A percentile compares a stretch with the other conserved stretches of the same genome.
Evolutionary conservation across 768 basidiomycete species (phyloP).

Genomic region (Boletus subparvulus): DNA sequence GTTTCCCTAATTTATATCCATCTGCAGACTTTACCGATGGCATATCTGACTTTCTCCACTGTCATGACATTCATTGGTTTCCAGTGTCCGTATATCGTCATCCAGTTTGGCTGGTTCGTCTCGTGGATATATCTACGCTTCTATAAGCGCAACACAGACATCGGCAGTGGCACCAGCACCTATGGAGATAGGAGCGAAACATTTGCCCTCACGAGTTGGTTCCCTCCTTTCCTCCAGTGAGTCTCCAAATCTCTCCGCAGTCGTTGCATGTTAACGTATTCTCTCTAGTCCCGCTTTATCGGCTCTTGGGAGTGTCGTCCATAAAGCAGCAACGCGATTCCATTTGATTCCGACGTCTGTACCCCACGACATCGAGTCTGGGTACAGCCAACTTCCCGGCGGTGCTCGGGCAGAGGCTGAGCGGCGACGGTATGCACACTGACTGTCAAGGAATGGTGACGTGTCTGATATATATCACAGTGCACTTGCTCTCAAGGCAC

Average conservation of each 20-base stretch:
- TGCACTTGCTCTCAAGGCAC: slow-evolving; percentile 93
- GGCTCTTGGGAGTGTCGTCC: slow-evolving; percentile 62
- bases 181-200: slow-evolving; percentile 97
- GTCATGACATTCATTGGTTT: slow-evolving; percentile 79
- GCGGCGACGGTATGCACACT: slow-evolving; percentile 69
- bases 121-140: slow-evolving; percentile 95
- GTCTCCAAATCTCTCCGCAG: slow-evolving; percentile 31
- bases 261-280: neutral
- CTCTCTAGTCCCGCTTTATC: slow-evolving; percentile 65
- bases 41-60: slow-evolving; percentile 87
- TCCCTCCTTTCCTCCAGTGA: slow-evolving; percentile 93
- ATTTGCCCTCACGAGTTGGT: slow-evolving; percentile 93
- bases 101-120: slow-evolving; percentile 99
- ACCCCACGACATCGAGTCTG: slow-evolving; percentile 65
- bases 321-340: slow-evolving; percentile 64
- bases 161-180: slow-evolving; percentile 57
- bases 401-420: slow-evolving; percentile 96
- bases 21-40: slow-evolving; percentile 87
- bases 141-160: slow-evolving; percentile 85
- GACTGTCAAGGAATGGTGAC: neutral
- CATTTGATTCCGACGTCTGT: slow-evolving; percentile 68
- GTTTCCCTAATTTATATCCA: slow-evolving; percentile 1
- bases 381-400: slow-evolving; percentile 77
- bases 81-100: slow-evolving; percentile 88
- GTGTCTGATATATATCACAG: slow-evolving; percentile 41